These are phyloP conservation scores for Mycena rebaudengoi DNA, from an alignment of 768 basidiomycete species.

Conservation along the genomic window DNA sequence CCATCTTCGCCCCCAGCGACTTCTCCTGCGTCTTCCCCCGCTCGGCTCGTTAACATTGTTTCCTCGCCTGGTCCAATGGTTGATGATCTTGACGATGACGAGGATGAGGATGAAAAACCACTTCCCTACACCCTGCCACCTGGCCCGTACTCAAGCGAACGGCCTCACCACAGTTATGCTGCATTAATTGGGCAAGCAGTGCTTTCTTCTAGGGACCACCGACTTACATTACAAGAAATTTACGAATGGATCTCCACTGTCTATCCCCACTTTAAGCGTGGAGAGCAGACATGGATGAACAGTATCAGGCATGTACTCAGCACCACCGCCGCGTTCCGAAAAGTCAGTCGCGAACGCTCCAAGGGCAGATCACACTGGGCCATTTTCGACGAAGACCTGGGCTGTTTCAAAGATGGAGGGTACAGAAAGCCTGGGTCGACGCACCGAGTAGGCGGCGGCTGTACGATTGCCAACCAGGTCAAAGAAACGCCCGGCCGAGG, in stretches of 20 bases:
- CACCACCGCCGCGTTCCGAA: slow-evolving; percentile 91
- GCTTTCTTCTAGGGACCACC: slow-evolving; percentile 81
- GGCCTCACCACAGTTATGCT: slow-evolving; percentile 92
- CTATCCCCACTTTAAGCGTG: slow-evolving; percentile 92
- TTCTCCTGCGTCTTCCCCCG: slow-evolving; percentile 72
- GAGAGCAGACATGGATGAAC: slow-evolving; percentile 97
- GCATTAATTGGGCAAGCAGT: slow-evolving; percentile 96
- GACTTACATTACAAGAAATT: slow-evolving; percentile 93
- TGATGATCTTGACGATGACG: slow-evolving; percentile 68
- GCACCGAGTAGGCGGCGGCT: background rate
- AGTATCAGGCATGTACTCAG: slow-evolving; percentile 97
- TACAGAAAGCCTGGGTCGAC: slow-evolving; percentile 65
- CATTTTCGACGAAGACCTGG: slow-evolving; percentile 82
- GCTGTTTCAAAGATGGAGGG: slow-evolving; percentile 86
- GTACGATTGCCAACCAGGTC: slow-evolving; percentile 38
- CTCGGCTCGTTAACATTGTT: slow-evolving; percentile 75
- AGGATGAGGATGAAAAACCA: slow-evolving; percentile 54
- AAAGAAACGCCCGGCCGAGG: slow-evolving; percentile 47
- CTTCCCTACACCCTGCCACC: slow-evolving; percentile 83
- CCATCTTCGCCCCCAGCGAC: slow-evolving; percentile 62
- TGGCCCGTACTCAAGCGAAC: slow-evolving; percentile 81
- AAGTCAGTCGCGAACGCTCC: slow-evolving; percentile 78
- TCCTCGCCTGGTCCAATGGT: slow-evolving; percentile 88
- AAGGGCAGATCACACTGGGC: slow-evolving; percentile 90
- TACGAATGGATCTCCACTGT: slow-evolving; percentile 96